These are phyloP conservation scores for Crotalaria pallida DNA, from an alignment of 306 rosid genomes.

Conservation along the genomic window DNA sequence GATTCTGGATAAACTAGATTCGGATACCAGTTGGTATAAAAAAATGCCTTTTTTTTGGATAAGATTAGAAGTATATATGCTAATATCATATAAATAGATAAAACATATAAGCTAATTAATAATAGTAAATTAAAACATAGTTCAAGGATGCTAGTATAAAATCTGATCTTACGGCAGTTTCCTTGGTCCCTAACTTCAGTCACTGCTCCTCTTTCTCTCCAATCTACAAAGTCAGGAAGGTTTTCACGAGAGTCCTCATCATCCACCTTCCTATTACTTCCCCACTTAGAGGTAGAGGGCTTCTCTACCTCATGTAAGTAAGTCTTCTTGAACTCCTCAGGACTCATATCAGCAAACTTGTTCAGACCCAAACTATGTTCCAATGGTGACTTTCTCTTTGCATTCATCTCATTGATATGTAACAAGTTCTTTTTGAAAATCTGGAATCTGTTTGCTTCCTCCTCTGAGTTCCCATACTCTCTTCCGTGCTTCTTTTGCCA, in stretches of 20 bases:
- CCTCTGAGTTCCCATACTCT: conserved; percentile 41
- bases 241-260: conserved; percentile 26
- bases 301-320: conserved; percentile 22
- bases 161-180: conserved; percentile 46
- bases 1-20: no score
- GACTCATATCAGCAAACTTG: conserved; percentile 56
- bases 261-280: background rate
- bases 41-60: no score
- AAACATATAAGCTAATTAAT: background rate
- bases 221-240: conserved; percentile 49
- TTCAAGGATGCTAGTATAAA: background rate
- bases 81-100: no score
- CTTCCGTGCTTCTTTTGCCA: conserved; percentile 50
- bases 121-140: background rate
- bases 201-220: conserved; percentile 55
- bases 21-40: no score
- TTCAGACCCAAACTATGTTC: conserved; percentile 43
- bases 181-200: conserved; percentile 57
- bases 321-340: conserved; percentile 41
- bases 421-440: conserved; percentile 51
- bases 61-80: no score
- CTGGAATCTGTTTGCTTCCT: conserved; percentile 25
- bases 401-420: conserved; percentile 42
- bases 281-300: conserved; percentile 19
- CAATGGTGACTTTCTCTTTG: conserved; percentile 20